Evolutionary conservation across 2,329 filamentous ascomycete genomes (phyloP).

Genomic region (Exophiala spinifera): DNA sequence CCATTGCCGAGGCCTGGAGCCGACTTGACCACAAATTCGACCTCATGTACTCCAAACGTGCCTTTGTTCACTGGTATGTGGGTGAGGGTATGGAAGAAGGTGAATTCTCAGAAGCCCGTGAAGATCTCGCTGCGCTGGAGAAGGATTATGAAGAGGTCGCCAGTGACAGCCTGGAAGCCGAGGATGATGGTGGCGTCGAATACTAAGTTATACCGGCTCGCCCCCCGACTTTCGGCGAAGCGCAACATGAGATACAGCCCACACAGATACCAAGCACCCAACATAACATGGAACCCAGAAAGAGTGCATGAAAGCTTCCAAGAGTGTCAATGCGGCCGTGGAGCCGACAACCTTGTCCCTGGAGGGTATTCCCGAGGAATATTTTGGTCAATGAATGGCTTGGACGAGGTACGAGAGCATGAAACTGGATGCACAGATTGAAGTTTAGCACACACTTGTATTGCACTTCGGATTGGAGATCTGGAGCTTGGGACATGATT

Average conservation of each 20-base stretch:
- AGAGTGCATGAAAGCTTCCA: background rate
- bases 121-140: constrained; percentile 80
- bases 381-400: background rate
- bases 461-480: constrained; percentile 2
- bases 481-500: background rate
- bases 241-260: background rate
- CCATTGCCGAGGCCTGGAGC: constrained; percentile 64
- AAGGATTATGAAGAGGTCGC: constrained; percentile 86
- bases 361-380: background rate
- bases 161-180: constrained; percentile 60
- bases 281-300: background rate
- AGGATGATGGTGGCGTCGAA: constrained; percentile 44
- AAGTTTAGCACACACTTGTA: constrained; percentile 6
- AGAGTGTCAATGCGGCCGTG: background rate
- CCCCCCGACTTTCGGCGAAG: background rate
- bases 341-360: background rate
- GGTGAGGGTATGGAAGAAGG: constrained; percentile 92
- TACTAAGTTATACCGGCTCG: constrained; percentile 11
- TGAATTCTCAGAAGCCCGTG: constrained; percentile 82
- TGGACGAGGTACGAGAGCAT: constrained; percentile 10
- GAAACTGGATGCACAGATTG: constrained; percentile 15
- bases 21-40: constrained; percentile 66
- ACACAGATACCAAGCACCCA: too few species aligned
- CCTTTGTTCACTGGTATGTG: constrained; percentile 73
- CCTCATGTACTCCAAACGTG: constrained; percentile 67